phyloP scores from a whole-genome alignment of 345 rosid species.

The Citrus unshiu region DNA sequence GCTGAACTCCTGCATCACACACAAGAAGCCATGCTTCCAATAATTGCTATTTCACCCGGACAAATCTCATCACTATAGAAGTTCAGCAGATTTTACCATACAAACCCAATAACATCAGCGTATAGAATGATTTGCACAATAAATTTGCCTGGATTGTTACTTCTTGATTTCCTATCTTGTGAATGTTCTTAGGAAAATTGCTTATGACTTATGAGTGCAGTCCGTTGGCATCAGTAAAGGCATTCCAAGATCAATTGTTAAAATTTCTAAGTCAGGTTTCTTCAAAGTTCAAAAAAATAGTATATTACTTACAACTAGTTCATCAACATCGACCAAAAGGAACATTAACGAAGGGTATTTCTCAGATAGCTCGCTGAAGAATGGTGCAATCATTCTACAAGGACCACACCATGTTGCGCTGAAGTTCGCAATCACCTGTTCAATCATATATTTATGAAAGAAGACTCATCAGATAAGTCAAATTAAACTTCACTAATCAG shows the following conservation, averaged over 20 bases:
- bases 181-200: neutral
- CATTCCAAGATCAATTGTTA: neutral
- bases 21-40: neutral
- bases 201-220: neutral
- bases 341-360: constrained; percentile 65
- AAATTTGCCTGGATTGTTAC: neutral
- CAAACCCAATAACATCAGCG: neutral
- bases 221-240: neutral
- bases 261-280: neutral
- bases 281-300: neutral
- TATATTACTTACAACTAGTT: constrained; percentile 57
- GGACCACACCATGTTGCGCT: constrained; percentile 94
- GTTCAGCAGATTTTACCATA: neutral
- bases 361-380: constrained; percentile 63
- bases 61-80: neutral
- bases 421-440: constrained; percentile 80
- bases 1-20: constrained; percentile 66
- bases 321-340: constrained; percentile 77
- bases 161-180: neutral
- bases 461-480: neutral
- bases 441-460: neutral
- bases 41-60: no score
- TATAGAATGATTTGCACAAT: neutral
- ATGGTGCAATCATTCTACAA: constrained; percentile 67
- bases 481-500: neutral